Evolutionary conservation across 176 grass and related monocot genomes (phyloP).

Genomic region (Olyra latifolia): DNA sequence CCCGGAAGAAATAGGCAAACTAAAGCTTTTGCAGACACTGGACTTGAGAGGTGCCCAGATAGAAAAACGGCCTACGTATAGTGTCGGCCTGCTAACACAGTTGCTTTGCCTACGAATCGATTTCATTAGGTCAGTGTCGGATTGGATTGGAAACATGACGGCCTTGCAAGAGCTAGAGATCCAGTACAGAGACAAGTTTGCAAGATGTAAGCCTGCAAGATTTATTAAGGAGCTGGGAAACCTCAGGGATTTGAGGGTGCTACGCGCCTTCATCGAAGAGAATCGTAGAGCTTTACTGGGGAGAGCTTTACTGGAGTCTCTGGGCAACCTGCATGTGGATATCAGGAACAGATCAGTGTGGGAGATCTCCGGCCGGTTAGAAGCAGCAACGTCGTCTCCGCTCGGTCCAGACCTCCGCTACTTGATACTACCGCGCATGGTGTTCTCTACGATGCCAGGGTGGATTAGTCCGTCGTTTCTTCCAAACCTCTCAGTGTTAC

Average conservation of each 20-base stretch:
- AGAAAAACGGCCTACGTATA: neutral
- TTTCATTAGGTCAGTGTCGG: accelerated
- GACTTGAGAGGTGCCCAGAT: accelerated
- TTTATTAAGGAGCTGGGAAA: neutral
- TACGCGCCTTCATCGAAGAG: neutral
- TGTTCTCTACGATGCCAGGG: too few species aligned
- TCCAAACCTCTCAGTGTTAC: too few species aligned
- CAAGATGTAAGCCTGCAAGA: too few species aligned
- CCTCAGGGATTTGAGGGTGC: neutral
- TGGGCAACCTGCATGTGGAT: neutral
- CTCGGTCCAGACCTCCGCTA: neutral
- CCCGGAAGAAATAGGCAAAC: neutral
- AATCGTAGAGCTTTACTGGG: neutral
- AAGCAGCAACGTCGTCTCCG: neutral
- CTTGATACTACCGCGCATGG: accelerated
- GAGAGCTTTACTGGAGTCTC: neutral
- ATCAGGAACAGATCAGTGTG: accelerated
- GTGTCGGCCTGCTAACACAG: neutral
- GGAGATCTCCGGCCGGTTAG: neutral
- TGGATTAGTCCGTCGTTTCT: too few species aligned
- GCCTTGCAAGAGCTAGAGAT: neutral
- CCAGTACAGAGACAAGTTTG: too few species aligned
- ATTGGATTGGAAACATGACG: neutral
- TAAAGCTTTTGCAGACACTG: constrained; percentile 16
- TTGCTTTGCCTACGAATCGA: neutral